Evolutionary conservation across 768 basidiomycete genomes (phyloP), one percentile per base, ranked within the genome.

Genomic region (Panellus pusillus): DNA sequence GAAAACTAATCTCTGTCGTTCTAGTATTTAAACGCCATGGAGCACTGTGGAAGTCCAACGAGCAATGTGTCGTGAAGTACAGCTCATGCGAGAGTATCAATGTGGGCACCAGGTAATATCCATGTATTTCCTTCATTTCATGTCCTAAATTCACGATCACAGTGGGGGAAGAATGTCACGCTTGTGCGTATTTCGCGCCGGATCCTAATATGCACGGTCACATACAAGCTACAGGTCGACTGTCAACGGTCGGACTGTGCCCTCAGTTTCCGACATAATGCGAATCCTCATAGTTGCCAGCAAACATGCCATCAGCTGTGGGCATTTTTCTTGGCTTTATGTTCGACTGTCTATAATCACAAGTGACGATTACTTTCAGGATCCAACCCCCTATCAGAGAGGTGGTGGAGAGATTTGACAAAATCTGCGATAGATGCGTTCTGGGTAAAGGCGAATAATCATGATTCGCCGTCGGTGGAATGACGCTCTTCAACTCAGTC

Each of bases 201-300:
- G 37, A 24, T 20, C 18, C n/a, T 28, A 17, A n/a, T 17, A 27
- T 15, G 6, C 29, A 39, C 20, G 19, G 15, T 5, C 47, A 41
- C 45, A 31, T 9, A 47, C 15, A 28, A 15, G 13, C 9, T 43
- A 43, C 48, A 83, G 82, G 67, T 83, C 14, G 82, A 83, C 56
- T 84, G 82, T 57, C 71, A 75, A 44, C 50, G 50, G 2, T 47
- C 54, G 24, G 55, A 59, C 7, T 83, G 82, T 50, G 67, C 62
- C 8, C 63, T 72, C 50, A 83, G 82, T 54, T 18, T 44, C 9
- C 60, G 32, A 31, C 80, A 81, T 53, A 63, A 49, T 9, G 52
- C 38, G 0, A 39, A 28, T 12, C 3, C 20, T 1, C 80, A 81
- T 49, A 55, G 73, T 48, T 81, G 80, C 54, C 38, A 18, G 18